These are phyloP conservation scores for Rhodomyrtus tomentosa DNA, from an alignment of 345 rosid genomes.

Conservation along the genomic window DNA sequence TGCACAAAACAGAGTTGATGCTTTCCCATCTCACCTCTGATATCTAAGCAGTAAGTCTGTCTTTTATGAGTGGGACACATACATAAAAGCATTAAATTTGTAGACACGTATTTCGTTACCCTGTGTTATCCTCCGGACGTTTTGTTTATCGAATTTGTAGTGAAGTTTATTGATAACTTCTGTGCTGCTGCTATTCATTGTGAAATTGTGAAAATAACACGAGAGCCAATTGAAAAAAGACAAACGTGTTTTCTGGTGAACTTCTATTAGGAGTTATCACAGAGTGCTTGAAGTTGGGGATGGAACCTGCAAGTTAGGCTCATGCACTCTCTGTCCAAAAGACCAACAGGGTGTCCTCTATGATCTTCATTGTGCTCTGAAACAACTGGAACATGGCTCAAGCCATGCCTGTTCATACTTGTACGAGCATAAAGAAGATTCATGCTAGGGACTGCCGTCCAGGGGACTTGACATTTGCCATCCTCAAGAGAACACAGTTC, in stretches of 20 bases:
- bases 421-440: slow-evolving; percentile 50
- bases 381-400: slow-evolving; percentile 63
- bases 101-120: background rate
- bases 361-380: slow-evolving; percentile 29
- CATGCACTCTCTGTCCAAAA: slow-evolving; percentile 76
- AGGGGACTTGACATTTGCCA: slow-evolving; percentile 41
- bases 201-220: background rate
- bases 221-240: background rate
- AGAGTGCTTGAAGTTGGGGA: background rate
- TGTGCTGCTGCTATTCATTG: background rate
- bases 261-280: background rate
- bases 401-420: slow-evolving; percentile 41
- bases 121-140: background rate
- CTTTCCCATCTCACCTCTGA: background rate
- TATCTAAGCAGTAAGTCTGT: background rate
- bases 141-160: background rate
- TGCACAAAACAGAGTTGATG: background rate
- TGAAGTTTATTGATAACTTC: background rate
- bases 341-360: slow-evolving; percentile 53
- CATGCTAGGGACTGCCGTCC: slow-evolving; percentile 69
- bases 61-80: background rate
- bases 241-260: background rate
- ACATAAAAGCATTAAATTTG: background rate
- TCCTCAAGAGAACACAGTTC: slow-evolving; percentile 45
- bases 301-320: slow-evolving; percentile 53